Evolutionary conservation across 2,329 filamentous ascomycete genomes (phyloP), one percentile per base, ranked within the genome.

Genomic region (Epichloe sibirici): DNA sequence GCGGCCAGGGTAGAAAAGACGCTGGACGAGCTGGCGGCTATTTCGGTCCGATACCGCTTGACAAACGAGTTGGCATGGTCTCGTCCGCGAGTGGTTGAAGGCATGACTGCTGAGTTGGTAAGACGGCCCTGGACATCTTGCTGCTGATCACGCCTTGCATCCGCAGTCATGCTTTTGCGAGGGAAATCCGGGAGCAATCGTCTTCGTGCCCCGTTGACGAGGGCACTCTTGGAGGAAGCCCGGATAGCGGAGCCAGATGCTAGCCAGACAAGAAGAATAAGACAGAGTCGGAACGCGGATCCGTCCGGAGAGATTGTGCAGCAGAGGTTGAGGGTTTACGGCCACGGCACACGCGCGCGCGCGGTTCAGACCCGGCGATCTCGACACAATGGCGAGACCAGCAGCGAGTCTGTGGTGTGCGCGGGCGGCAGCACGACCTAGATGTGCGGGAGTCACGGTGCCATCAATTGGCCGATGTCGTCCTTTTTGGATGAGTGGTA

Each of bases 1-100:
- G 88, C 85, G 58, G 79, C 76, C 63, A 89, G 77, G 43, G 88
- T 93, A 39, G 86, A 89, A 53, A 91, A 75, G 58, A 90, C 76
- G 67, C 85, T 90, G 64, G 85, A 86, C 40, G 82, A 75, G 68
- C 83, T 86, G 45, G 88, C 88, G 56, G 87, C 82, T 58, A 93
- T 82, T 70, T 91, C 86, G 48, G 85, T 90, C 58, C 86, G 80
- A 69, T 93, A 91, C 59, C 77, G 78, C 71, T 88, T 90, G 62
- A 85, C 74, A 73, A 84, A 62, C 28, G 60, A 60, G 53, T 65
- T 58, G 55, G 85, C 60, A 50, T 56, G 57, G 39, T 60, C 55
- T 57, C 56, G 55, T 58, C 55, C 55, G 52, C 56, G 53, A 42
- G 56, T 56, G 51, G 57, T 56, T 45, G 56, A 54, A 62, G 61